These are phyloP conservation scores for Penicillium longicatenatum DNA, from an alignment of 495 filamentous ascomycete genomes.

Conservation along the genomic window DNA sequence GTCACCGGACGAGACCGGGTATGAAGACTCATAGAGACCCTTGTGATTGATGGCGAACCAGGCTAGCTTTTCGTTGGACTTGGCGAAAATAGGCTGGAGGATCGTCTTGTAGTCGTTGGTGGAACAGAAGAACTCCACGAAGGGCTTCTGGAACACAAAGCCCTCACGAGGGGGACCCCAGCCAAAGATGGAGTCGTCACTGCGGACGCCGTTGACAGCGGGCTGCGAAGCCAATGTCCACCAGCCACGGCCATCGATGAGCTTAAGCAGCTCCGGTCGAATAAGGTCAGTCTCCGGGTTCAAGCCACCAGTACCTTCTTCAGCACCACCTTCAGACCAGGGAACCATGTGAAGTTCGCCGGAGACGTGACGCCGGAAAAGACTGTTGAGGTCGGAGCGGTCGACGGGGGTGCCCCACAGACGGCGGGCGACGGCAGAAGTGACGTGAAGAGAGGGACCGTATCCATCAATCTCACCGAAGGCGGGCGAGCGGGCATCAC, in stretches of 20 bases:
- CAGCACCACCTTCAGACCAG: conserved; percentile 88
- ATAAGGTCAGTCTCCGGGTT: conserved; percentile 85
- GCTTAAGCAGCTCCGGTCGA: conserved; percentile 64
- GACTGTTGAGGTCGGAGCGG: conserved; percentile 65
- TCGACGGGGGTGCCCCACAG: conserved; percentile 81
- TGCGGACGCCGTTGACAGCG: conserved; percentile 81
- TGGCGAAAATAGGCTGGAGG: conserved; percentile 62
- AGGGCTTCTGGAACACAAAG: conserved; percentile 97
- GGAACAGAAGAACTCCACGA: conserved; percentile 93
- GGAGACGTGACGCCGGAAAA: conserved; percentile 79
- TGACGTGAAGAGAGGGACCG: conserved; percentile 85
- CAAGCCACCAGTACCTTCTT: conserved; percentile 41
- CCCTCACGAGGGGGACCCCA: conserved; percentile 88
- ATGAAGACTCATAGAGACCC: conserved; percentile 71
- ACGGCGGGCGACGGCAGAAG: conserved; percentile 70
- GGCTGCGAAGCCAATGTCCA: conserved; percentile 98
- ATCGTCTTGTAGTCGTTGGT: conserved; percentile 61
- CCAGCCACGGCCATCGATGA: conserved; percentile 77
- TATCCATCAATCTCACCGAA: conserved; percentile 97
- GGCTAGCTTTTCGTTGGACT: conserved; percentile 64
- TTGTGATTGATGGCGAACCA: conserved; percentile 81
- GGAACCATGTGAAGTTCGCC: conserved; percentile 76
- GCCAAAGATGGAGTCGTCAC: conserved; percentile 78
- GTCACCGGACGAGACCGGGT: conserved; percentile 34
- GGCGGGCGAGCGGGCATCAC: conserved; percentile 84